These are phyloP conservation scores for Hypoxylon sp. DNA, from an alignment of 2,329 filamentous ascomycete species.

Conservation along the genomic window DNA sequence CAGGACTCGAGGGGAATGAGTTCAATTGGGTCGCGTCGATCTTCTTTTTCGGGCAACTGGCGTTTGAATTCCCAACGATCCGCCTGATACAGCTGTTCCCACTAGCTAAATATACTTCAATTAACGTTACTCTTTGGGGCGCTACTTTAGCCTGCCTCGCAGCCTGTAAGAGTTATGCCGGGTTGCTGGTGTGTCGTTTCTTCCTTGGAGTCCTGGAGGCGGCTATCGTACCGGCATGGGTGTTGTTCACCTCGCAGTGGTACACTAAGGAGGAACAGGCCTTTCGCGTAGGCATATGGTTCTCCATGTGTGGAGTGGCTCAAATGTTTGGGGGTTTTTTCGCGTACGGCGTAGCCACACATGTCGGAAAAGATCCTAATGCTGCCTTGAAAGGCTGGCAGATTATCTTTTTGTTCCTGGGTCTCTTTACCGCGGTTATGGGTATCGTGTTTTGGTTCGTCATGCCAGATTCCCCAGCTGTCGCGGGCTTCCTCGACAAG, in stretches of 20 bases:
- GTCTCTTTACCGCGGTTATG: slow-evolving; percentile 45
- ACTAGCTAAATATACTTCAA: slow-evolving; percentile 57
- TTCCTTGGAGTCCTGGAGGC: slow-evolving; percentile 52
- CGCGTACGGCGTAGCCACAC: slow-evolving; percentile 53
- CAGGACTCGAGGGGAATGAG: slow-evolving; percentile 58
- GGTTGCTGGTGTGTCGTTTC: slow-evolving; percentile 48
- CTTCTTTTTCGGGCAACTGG: slow-evolving; percentile 56
- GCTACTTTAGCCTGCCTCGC: slow-evolving; percentile 42
- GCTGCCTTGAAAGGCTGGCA: slow-evolving; percentile 55
- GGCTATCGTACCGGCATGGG: slow-evolving; percentile 49
- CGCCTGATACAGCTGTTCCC: slow-evolving; percentile 58
- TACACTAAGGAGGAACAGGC: slow-evolving; percentile 50
- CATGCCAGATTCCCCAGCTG: slow-evolving; percentile 56
- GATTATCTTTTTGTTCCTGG: slow-evolving; percentile 57
- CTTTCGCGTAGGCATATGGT: slow-evolving; percentile 50
- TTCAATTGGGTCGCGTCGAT: slow-evolving; percentile 61
- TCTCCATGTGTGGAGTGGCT: slow-evolving; percentile 51
- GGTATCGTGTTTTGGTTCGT: slow-evolving; percentile 58
- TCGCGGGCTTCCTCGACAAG: slow-evolving; percentile 53
- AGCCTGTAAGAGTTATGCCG: slow-evolving; percentile 43
- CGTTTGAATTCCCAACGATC: slow-evolving; percentile 58
- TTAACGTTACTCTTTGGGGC: slow-evolving; percentile 58
- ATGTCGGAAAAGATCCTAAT: slow-evolving; percentile 52
- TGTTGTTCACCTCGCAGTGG: slow-evolving; percentile 54
- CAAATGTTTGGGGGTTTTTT: slow-evolving; percentile 58